These are phyloP conservation scores for Pleurotus ostreatus DNA, from an alignment of 768 basidiomycete species.

Conservation along the genomic window DNA sequence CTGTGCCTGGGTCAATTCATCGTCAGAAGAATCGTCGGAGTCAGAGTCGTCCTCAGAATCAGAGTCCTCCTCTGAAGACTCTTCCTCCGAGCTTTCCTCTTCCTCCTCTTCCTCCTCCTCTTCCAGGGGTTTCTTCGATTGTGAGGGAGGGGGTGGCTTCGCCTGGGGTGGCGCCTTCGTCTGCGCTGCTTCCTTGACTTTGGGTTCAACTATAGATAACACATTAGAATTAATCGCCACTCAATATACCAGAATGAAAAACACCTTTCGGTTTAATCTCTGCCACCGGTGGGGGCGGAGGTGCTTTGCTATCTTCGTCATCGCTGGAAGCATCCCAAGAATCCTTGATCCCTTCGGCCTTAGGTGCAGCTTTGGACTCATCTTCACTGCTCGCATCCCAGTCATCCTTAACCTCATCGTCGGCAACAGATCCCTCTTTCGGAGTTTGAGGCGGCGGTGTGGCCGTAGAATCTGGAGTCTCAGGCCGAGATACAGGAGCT, in stretches of 20 bases:
- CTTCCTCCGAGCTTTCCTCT: constrained; percentile 17
- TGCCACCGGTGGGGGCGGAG: constrained; percentile 10
- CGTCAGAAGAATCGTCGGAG: constrained; percentile 45
- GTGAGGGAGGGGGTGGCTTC: too few species aligned
- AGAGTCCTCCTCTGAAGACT: constrained; percentile 29
- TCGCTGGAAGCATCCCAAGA: constrained; percentile 51
- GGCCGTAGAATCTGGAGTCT: constrained; percentile 40
- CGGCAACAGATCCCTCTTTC: constrained; percentile 30
- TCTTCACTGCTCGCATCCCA: constrained; percentile 76
- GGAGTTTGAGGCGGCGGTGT: constrained; percentile 17
- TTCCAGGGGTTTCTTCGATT: too few species aligned
- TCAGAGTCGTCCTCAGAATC: constrained; percentile 40
- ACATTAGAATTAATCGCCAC: not conserved
- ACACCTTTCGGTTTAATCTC: constrained; percentile 11
- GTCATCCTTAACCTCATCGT: constrained; percentile 31
- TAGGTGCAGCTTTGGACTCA: constrained; percentile 28
- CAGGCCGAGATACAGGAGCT: constrained; percentile 49
- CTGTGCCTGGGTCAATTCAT: constrained; percentile 66
- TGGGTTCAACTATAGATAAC: not conserved
- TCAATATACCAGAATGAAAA: not conserved
- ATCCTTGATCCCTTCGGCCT: constrained; percentile 32
- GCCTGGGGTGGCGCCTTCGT: constrained; percentile 11
- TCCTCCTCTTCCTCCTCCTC: constrained; percentile 9
- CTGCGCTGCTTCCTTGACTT: not conserved
- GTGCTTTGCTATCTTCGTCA: constrained; percentile 29